A percentile compares a stretch with the other conserved stretches of the same genome.
Evolutionary conservation across 2,329 filamentous ascomycete genomes (phyloP).

Genomic region (Volutella citrinella): DNA sequence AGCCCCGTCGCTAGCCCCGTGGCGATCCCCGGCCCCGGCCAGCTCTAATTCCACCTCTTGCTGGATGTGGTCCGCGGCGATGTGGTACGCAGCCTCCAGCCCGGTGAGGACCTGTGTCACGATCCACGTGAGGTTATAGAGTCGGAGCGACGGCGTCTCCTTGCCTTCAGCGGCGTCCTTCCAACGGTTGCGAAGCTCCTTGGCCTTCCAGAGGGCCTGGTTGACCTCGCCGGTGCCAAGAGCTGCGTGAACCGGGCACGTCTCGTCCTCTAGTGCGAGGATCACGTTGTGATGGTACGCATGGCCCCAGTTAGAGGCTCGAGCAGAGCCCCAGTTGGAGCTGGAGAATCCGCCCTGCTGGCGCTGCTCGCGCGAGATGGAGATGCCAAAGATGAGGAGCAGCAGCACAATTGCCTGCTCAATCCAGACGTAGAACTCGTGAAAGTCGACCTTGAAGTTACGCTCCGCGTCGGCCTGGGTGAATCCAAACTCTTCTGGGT

Average conservation of each 20-base stretch:
- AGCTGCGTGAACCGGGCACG: conserved; percentile 53
- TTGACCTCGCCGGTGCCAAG: conserved; percentile 55
- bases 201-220: conserved; percentile 60
- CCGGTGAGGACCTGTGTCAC: conserved; percentile 55
- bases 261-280: conserved; percentile 53
- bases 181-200: conserved; percentile 70
- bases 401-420: conserved; percentile 68
- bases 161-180: conserved; percentile 59
- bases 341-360: neutral
- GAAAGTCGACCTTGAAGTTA: conserved; percentile 77
- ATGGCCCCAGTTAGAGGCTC: conserved; percentile 34
- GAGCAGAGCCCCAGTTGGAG: conserved; percentile 1
- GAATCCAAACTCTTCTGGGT: conserved; percentile 33
- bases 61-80: conserved; percentile 46
- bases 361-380: conserved; percentile 36
- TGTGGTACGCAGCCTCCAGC: conserved; percentile 53
- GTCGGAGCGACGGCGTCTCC: conserved; percentile 44
- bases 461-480: conserved; percentile 49
- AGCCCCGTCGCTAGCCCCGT: neutral
- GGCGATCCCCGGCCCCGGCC: conserved; percentile 3
- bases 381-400: conserved; percentile 60
- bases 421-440: conserved; percentile 71
- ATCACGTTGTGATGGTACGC: conserved; percentile 70
- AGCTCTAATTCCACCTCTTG: conserved; percentile 40
- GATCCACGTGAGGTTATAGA: conserved; percentile 61